Percentiles rank a stretch among this genome's conserved stretches.
Conservation (phyloP, 257 asterid species). For the Petunia secreta region DNA sequence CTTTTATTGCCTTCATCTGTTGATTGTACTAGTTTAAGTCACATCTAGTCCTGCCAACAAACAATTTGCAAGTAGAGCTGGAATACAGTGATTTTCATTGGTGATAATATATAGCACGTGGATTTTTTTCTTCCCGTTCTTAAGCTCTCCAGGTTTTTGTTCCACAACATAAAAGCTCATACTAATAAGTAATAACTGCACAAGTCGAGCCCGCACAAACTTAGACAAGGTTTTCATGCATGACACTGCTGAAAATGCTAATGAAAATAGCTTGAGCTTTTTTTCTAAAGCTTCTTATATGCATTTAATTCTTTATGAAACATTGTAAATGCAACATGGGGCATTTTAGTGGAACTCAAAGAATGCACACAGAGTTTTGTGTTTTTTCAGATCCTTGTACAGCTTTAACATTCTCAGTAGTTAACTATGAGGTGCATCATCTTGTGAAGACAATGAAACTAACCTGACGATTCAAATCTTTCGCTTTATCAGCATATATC, state of each 20-base stretch:
- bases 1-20: background rate
- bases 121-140: too few relatives aligned
- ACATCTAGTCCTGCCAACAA: background rate
- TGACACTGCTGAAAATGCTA: slow-evolving; percentile 12
- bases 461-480: slow-evolving; percentile 95
- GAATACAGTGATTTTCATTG: background rate
- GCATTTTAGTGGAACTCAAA: background rate
- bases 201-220: background rate
- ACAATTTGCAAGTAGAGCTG: slow-evolving; percentile 1
- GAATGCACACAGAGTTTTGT: background rate
- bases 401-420: background rate
- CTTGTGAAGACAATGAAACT: slow-evolving; percentile 29
- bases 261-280: background rate
- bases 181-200: background rate
- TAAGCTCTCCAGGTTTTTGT: background rate
- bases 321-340: background rate
- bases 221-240: background rate
- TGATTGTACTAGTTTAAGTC: background rate
- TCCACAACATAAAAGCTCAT: background rate
- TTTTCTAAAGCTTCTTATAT: background rate
- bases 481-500: slow-evolving; percentile 86
- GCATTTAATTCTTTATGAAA: background rate
- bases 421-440: background rate
- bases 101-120: background rate
- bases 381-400: background rate